Base-by-base conservation (phyloP, 2,329 filamentous ascomycete genomes). In the Pseudocercospora macadamiae region DNA sequence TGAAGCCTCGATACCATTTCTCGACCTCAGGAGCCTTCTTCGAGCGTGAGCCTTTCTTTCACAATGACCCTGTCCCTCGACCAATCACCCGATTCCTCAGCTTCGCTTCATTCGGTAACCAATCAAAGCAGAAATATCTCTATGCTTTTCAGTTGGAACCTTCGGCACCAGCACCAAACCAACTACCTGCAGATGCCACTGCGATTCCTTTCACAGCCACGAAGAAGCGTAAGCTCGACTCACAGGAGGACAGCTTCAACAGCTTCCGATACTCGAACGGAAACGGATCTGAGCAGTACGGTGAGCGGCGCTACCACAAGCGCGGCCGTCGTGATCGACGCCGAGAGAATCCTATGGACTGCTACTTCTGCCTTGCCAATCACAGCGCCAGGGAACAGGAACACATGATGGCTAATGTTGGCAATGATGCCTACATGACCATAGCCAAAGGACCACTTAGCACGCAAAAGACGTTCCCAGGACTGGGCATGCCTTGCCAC, bases 291-390 rank as follows among this genome's bases (percentile, higher is more conserved):
- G 63, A 76, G 32, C 75, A 79, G 28, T 55, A 67, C 63, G 30
- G 57, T 34, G 37, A 58, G 16, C 47, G 54, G 47, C 56, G 60
- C n/a, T 47, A 61, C 14, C 47, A 68, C 7, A 66, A 61, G 18
- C 59, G 57, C n/a, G 47, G 51, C 19, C n/a, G 57, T 6, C 25
- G 42, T 7, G 61, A 48, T n/a, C 42, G 53, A n/a, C 26, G 45
- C 12, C 21, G 21, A 53, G 74, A 68, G 37, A 71, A 74, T 4
- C 75, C 77, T 1, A 87, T 88, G 53, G 84, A 89, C 69, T 99
- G 95, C 77, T 99, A 95, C 80, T 97, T 99, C 79, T 99, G 95
- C 72, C 82, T 99, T 9, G 93, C 91, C 4, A 97, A 96, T n/a
- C n/a, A n/a, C n/a, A n/a, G n/a, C 73, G 86, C 89, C 4, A 89